Evolutionary conservation across 371 early-diverging fungal genomes (phyloP), one percentile per base, ranked within the genome.

Genomic region (Parasitella parasitica): DNA sequence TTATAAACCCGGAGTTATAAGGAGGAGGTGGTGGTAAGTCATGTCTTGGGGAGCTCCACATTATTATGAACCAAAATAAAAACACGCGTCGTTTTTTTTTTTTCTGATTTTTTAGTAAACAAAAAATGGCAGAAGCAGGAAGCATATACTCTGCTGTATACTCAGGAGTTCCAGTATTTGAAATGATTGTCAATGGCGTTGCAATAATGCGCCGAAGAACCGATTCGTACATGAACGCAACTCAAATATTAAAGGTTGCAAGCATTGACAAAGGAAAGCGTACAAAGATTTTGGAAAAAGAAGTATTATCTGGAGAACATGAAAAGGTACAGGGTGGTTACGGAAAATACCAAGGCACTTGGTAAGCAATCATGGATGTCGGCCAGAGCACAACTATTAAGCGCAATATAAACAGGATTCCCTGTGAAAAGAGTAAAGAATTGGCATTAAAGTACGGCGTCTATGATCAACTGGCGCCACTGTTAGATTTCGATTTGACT

Each of bases 291-390:
- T 84, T 98, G 6, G 98, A 97, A 69, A 86, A 87, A 58, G 94
- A 94, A 71, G 87, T 96, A 3, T 76, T 91, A 43, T 75, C 76
- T 24, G 96, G 94, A 4, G 84, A 86, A 35, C 95, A 94, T 66
- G 97, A 98, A 65, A 97, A 97, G 78, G 91, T 98, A 9, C 97
- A 97, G 77, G 98, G 98, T 20, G 98, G 98, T 15, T 97, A 97
- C 75, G 98, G 98, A 32, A 95, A 96, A 81, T 97, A 93, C 71
- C 96, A 97, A 81, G 98, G 98, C 37, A 94, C 94, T 35, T 95
- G 88, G 90, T 91, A 81, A 72, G 69, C 26, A 18, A 0, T 55
- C 52, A 3, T 54, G 11, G 52, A 27, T 56, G n/a, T n/a, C n/a
- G n/a, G n/a, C n/a, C n/a, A n/a, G n/a, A n/a, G n/a, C n/a, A n/a